Percentiles rank a stretch among this genome's conserved stretches.
Evolutionary conservation across 371 early-diverging fungal genomes (phyloP).

Genomic region (Actinomortierella wolfii): DNA sequence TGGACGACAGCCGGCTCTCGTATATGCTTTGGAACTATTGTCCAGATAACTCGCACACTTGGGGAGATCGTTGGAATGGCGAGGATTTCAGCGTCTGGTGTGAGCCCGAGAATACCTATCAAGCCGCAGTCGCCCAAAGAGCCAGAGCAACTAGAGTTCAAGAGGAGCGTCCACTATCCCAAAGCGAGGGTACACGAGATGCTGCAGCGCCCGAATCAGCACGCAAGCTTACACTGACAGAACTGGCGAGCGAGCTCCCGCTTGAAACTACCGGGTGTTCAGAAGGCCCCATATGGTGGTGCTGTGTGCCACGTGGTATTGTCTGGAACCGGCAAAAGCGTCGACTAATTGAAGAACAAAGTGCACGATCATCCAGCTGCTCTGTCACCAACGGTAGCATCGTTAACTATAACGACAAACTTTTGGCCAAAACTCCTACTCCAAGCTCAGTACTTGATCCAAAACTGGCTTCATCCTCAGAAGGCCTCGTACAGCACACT

Average conservation of each 20-base stretch:
- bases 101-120: constrained; percentile 18
- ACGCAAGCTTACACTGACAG: constrained; percentile 9
- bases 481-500: no score
- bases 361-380: no score
- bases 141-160: no score
- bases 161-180: not conserved
- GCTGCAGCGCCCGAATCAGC: not conserved
- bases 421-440: not conserved
- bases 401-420: no score
- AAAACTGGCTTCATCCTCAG: not conserved
- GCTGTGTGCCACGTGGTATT: constrained; percentile 20
- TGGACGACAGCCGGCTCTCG: constrained; percentile 54
- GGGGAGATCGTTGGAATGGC: constrained; percentile 90
- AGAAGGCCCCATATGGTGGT: constrained; percentile 38
- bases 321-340: constrained; percentile 23
- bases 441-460: not conserved
- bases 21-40: constrained; percentile 85
- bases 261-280: constrained; percentile 20
- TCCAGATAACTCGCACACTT: constrained; percentile 71
- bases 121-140: constrained; percentile 7
- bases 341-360: no score
- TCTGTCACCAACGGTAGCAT: no score
- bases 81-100: constrained; percentile 72
- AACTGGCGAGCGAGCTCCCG: constrained; percentile 10
- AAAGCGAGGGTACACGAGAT: not conserved